Conservation (phyloP, 495 filamentous ascomycete genomes). For the Aspergillus sparsus region DNA sequence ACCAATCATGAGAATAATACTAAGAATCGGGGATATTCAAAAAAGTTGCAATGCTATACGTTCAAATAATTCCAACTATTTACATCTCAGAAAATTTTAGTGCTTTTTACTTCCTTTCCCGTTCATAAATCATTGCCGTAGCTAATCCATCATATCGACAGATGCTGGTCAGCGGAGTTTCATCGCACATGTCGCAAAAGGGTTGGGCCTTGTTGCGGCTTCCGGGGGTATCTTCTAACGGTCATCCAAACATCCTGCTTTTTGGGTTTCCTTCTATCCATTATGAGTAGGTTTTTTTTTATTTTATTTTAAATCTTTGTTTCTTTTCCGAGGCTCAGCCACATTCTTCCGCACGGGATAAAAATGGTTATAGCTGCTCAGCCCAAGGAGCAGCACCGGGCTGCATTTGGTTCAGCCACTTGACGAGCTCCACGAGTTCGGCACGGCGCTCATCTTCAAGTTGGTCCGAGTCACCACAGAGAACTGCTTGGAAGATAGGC, state of each 20-base stretch:
- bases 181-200: slow-evolving; percentile 19
- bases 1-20: too few relatives aligned
- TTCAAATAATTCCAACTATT: slow-evolving; percentile 9
- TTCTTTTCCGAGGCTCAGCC: slow-evolving; percentile 30
- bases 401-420: slow-evolving; percentile 64
- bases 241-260: slow-evolving; percentile 33
- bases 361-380: slow-evolving; percentile 41
- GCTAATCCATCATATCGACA: slow-evolving; percentile 20
- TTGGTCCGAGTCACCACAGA: slow-evolving; percentile 78
- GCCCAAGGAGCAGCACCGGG: slow-evolving; percentile 46
- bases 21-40: too few relatives aligned
- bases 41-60: background rate
- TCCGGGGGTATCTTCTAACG: slow-evolving; percentile 49
- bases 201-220: slow-evolving; percentile 16
- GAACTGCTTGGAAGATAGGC: slow-evolving; percentile 77
- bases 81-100: slow-evolving; percentile 35
- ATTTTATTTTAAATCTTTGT: background rate
- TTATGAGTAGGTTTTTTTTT: slow-evolving; percentile 24
- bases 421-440: slow-evolving; percentile 68
- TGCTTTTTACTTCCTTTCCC: slow-evolving; percentile 26
- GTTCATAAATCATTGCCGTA: slow-evolving; percentile 41
- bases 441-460: slow-evolving; percentile 75
- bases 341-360: background rate
- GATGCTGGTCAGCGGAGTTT: slow-evolving; percentile 15
- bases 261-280: slow-evolving; percentile 41